Base-by-base conservation (phyloP, 2,329 filamentous ascomycete genomes). In the Diaporthe destruens region DNA sequence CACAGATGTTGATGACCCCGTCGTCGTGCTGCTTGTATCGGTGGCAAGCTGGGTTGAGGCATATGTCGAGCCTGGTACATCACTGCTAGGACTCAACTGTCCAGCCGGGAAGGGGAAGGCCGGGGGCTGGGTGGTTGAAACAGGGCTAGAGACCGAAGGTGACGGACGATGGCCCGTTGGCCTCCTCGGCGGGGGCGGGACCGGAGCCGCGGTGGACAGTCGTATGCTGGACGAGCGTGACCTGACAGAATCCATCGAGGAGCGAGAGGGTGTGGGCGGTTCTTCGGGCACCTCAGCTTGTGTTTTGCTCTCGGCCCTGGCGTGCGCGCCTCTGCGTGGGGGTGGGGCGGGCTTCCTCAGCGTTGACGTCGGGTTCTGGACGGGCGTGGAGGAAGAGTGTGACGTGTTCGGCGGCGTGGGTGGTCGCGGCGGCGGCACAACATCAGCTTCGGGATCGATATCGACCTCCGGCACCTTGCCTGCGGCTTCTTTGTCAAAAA, bases 121-220 rank as follows among this genome's bases (percentile, higher is more conserved):
- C 11, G 70, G 56, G 6, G 57, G 47, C 16, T 51, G 54, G 25
- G 29, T 42, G 9, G 3, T 53, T 9, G 63, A 14, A 20, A 49
- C n/a, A 42, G 57, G 49, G 47, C 66, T 72, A 11, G 71, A 67
- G 32, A 74, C 29, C 23, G 70, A 72, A 2, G 72, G 72, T 18
- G 65, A 70, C 18, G 56, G 49, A 2, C 72, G 57, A 55, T 74
- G 72, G 1, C n/a, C 59, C 84, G 82, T 42, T 81, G 84, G 85
- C 39, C 89, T 84, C 56, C 88, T 84, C 11, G 89, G 87, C 1
- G 89, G 88, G 23, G 89, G 88, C 20, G 89, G 88, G 11, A 86
- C 84, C 0, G 87, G 88, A 0, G 83, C 84, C 69, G 81, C 80
- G 23, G 80, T 77, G 71, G 81, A 82, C 66, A 82, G 80, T 53